phyloP scores from a whole-genome alignment of 345 rosid genomes.

The Sisymbrium irio region DNA sequence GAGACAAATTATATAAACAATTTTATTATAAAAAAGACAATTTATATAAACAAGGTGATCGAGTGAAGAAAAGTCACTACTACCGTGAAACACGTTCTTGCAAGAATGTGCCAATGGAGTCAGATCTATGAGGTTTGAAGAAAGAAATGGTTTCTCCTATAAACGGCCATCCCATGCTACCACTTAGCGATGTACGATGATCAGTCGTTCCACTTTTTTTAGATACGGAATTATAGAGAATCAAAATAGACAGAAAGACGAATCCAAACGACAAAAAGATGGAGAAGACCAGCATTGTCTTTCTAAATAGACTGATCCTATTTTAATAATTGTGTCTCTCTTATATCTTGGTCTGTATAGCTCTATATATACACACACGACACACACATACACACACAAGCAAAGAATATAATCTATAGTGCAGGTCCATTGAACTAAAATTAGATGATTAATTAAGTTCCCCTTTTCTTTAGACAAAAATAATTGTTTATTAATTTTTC shows the following conservation, averaged over 20 bases:
- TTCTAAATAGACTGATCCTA: not conserved
- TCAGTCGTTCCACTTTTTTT: slow-evolving; percentile 20
- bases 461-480: not conserved
- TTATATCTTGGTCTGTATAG: not conserved
- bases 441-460: not conserved
- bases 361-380: slow-evolving; percentile 5
- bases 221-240: not conserved
- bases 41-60: not conserved
- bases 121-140: slow-evolving; percentile 77
- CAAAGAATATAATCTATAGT: not conserved
- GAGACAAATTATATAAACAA: not conserved
- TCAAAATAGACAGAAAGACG: slow-evolving; percentile 12
- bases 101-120: slow-evolving; percentile 63
- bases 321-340: not conserved
- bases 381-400: not conserved
- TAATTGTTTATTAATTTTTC: not conserved
- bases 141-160: slow-evolving; percentile 68
- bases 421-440: not conserved
- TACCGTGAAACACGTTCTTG: slow-evolving; percentile 65
- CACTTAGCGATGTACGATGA: slow-evolving; percentile 38
- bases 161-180: slow-evolving; percentile 81
- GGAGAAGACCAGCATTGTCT: slow-evolving; percentile 18
- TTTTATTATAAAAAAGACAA: too few relatives aligned
- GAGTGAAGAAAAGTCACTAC: not conserved
- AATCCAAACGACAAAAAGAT: slow-evolving; percentile 27